Percentiles rank a stretch among this genome's conserved stretches.
Evolutionary conservation across 331 rosid species (phyloP).

Genomic region (Phaseolus coccineus): DNA sequence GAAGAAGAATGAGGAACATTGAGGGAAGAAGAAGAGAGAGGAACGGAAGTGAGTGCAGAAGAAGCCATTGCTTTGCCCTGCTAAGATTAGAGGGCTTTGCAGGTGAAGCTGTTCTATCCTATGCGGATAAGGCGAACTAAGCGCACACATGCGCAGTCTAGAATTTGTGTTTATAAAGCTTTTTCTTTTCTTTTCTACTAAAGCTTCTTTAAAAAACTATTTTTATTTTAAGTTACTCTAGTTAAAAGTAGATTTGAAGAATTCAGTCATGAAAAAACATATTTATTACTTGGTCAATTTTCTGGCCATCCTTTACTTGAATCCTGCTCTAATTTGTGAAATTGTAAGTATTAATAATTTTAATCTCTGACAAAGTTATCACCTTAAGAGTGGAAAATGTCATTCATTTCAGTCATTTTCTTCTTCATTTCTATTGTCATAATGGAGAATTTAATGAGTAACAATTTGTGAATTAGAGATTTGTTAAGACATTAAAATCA

Average conservation of each 20-base stretch:
- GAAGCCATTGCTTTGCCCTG: conserved; percentile 69
- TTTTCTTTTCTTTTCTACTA: too few relatives aligned
- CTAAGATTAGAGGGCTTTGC: not conserved
- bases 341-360: too few relatives aligned
- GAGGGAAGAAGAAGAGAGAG: conserved; percentile 49
- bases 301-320: too few relatives aligned
- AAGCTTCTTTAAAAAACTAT: too few relatives aligned
- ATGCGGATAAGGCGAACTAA: conserved; percentile 15
- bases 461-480: not conserved
- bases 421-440: not conserved
- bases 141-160: not conserved
- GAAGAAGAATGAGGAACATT: conserved; percentile 39
- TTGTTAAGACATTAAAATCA: not conserved
- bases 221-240: too few relatives aligned
- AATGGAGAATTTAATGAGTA: not conserved
- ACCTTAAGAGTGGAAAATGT: not conserved
- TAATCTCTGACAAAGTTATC: too few relatives aligned
- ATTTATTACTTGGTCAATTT: too few relatives aligned
- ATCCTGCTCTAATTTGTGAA: too few relatives aligned
- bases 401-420: not conserved
- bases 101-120: not conserved
- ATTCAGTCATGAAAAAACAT: too few relatives aligned
- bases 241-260: too few relatives aligned
- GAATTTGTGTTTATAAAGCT: not conserved
- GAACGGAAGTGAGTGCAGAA: conserved; percentile 59